These are phyloP conservation scores for Hymenoscyphus fraxineus DNA, from an alignment of 2,329 filamentous ascomycete species.

Conservation along the genomic window DNA sequence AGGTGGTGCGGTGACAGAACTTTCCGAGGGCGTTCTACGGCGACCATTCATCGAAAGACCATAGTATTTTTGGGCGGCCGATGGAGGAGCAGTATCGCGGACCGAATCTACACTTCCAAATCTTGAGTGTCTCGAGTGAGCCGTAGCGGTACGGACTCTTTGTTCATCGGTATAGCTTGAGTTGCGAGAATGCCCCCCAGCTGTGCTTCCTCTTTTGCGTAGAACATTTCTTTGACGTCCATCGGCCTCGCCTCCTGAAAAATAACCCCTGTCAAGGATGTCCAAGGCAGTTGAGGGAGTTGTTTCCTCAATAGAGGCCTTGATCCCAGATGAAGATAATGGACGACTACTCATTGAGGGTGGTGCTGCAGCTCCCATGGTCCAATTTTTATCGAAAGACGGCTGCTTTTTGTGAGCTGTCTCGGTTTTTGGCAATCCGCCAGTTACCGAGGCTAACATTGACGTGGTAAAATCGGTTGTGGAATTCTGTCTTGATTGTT, in stretches of 20 bases:
- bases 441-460: conserved; percentile 41
- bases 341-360: conserved; percentile 29
- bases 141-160: conserved; percentile 60
- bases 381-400: conserved; percentile 70
- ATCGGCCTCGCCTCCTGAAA: conserved; percentile 84
- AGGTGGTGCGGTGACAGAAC: conserved; percentile 58
- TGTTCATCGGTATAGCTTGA: conserved; percentile 76
- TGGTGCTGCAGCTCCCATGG: conserved; percentile 46
- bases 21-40: conserved; percentile 41
- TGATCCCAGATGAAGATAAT: conserved; percentile 27
- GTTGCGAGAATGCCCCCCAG: conserved; percentile 57
- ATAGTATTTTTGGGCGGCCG: conserved; percentile 69
- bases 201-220: conserved; percentile 67
- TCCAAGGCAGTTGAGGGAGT: conserved; percentile 45
- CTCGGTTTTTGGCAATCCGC: conserved; percentile 15
- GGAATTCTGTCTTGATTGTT: conserved; percentile 83
- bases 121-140: conserved; percentile 69
- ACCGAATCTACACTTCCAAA: conserved; percentile 76
- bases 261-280: conserved; percentile 74
- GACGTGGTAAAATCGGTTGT: conserved; percentile 39
- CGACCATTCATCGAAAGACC: conserved; percentile 39
- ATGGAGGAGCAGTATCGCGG: conserved; percentile 56
- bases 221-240: conserved; percentile 72
- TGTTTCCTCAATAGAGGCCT: conserved; percentile 30
- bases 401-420: conserved; percentile 59